A percentile compares a stretch with the other conserved stretches of the same genome.
These are phyloP conservation scores for Stevia rebaudiana DNA, from an alignment of 140 eudicot species.

Conservation along the genomic window DNA sequence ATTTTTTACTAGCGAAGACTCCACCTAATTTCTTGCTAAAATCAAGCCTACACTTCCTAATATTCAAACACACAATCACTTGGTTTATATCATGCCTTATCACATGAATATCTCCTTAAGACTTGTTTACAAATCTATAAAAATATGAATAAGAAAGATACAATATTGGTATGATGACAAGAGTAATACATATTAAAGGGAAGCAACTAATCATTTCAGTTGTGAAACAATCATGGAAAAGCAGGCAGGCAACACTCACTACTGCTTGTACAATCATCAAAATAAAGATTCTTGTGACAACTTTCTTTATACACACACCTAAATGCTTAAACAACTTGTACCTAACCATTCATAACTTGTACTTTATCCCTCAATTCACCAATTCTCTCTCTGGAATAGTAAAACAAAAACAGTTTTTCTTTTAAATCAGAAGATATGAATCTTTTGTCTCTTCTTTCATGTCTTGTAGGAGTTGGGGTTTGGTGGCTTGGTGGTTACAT, in stretches of 20 bases:
- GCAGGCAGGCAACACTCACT: constrained; percentile 44
- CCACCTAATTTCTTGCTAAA: too few relatives aligned
- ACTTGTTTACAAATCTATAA: too few relatives aligned
- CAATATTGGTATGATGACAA: constrained; percentile 25
- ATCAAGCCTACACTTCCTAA: too few relatives aligned
- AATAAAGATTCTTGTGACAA: constrained; percentile 36
- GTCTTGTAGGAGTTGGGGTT: constrained; percentile 16
- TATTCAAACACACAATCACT: too few relatives aligned
- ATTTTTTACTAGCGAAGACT: too few relatives aligned
- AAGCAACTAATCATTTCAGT: constrained; percentile 40
- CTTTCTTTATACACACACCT: constrained; percentile 24
- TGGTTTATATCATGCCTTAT: too few relatives aligned
- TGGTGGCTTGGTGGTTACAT: constrained; percentile 9
- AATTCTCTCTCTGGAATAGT: constrained; percentile 9
- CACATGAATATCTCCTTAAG: too few relatives aligned
- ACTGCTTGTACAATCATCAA: constrained; percentile 40
- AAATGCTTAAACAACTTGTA: constrained; percentile 18
- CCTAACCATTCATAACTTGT: constrained; percentile 9
- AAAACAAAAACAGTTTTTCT: constrained; percentile 27
- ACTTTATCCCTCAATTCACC: constrained; percentile 13
- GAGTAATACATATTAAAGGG: constrained; percentile 29
- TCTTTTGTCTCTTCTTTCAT: constrained; percentile 36
- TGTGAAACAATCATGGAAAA: constrained; percentile 46
- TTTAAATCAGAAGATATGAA: constrained; percentile 31
- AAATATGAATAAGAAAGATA: too few relatives aligned